Evolutionary conservation across 2,329 filamentous ascomycete species (phyloP), one percentile per base, ranked within the genome.

Genomic region (Albifimbria verrucaria): DNA sequence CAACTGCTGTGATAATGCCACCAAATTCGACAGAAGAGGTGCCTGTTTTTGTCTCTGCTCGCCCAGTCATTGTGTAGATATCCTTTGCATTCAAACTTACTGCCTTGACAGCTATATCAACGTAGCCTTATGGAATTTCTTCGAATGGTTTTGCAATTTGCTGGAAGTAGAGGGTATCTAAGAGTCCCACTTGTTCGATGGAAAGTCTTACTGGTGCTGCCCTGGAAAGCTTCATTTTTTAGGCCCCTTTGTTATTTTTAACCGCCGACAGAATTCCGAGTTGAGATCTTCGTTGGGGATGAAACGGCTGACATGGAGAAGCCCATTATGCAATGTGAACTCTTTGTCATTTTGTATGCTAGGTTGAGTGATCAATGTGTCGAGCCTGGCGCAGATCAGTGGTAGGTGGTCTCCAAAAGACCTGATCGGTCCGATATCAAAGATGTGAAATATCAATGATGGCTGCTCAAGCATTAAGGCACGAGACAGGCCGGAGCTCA

Each of bases 31-130:
- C 42, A 1, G 57, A 52, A 12, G 50, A 60, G 1, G 46, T 36
- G 12, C 10, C 46, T 18, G 17, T 9, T 2, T 10, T 12, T n/a
- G 65, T 68, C n/a, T 66, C 66, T 7, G 60, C 56, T 20, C 57
- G 64, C 0, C 62, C 65, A 11, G n/a, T 56, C 18, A 68, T 49
- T 1, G 57, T 57, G 41, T 68, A 64, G 4, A 65, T 23, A n/a
- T 64, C 62, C 41, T 61, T 63, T 18, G 61, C 58, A n/a, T 63
- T 63, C 9, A 64, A 41, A 6, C 62, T 54, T 1, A 62, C 53
- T 32, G 46, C 24, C 25, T 36, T 18, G 12, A 48, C 24, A 7
- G 17, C 9, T 6, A 48, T 18, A 6, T 48, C 46, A 26, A 48
- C 5, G 51, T 45, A 7, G 25, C 52, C 36, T 57, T 39, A n/a